These are phyloP conservation scores for Aureobasidium sp. DNA, from an alignment of 2,329 filamentous ascomycete species.

Conservation along the genomic window DNA sequence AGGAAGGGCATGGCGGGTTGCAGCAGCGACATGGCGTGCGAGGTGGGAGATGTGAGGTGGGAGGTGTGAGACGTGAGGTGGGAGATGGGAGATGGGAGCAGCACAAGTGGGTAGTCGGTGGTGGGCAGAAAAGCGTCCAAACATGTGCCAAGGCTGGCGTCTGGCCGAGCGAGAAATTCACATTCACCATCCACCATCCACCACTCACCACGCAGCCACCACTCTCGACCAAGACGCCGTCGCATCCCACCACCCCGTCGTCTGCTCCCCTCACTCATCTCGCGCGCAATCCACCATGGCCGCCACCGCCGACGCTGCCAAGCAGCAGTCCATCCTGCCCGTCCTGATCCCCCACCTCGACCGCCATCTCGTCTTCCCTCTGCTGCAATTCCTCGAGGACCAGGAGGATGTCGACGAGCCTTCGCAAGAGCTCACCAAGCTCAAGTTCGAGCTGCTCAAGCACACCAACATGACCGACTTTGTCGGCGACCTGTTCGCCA, in stretches of 20 bases:
- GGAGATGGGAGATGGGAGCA: not conserved
- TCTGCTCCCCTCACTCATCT: not conserved
- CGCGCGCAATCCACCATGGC: conserved; percentile 31
- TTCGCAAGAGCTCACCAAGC: conserved; percentile 62
- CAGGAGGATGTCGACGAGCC: conserved; percentile 69
- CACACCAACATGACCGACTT: conserved; percentile 99
- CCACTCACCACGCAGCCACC: too few relatives aligned
- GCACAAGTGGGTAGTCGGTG: too few relatives aligned
- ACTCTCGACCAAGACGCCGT: conserved; percentile 14
- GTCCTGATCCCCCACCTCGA: conserved; percentile 89
- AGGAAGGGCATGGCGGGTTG: conserved; percentile 34
- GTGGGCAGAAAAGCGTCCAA: too few relatives aligned
- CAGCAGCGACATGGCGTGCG: conserved; percentile 15
- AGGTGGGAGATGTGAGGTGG: not conserved
- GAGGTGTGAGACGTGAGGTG: too few relatives aligned
- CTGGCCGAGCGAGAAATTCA: conserved; percentile 4
- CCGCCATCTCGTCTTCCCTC: conserved; percentile 90
- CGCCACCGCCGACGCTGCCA: conserved; percentile 48
- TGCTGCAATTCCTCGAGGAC: conserved; percentile 83
- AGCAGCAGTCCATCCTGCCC: conserved; percentile 73
- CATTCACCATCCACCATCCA: too few relatives aligned
- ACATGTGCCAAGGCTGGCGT: too few relatives aligned
- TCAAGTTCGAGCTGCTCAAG: conserved; percentile 91
- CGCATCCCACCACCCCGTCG: conserved; percentile 3
- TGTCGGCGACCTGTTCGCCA: conserved; percentile 82